Base-by-base conservation (phyloP, 2,329 filamentous ascomycete genomes). In the Cladorrhinum sp. region DNA sequence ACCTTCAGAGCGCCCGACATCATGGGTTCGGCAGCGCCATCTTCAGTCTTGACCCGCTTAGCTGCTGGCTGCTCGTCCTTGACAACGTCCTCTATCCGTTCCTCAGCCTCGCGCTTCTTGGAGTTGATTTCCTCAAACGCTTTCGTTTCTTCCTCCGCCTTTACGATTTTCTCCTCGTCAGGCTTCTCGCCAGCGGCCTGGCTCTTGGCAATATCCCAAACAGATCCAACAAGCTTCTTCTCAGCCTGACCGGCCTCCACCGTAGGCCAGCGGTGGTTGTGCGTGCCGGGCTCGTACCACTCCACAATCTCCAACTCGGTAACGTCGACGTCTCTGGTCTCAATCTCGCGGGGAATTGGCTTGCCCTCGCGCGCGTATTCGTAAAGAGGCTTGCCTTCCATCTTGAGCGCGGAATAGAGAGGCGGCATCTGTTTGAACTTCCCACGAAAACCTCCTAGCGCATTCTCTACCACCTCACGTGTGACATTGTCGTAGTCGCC, bases 321-420 rank as follows among this genome's bases (percentile, higher is more conserved):
- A 0, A 96, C 91, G 56, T 91, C 86, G 41, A 98, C 91, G 1
- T 90, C 84, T 60, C 93, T 80, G 57, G 89, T 85, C 72, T 92
- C 82, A 61, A 99, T 95, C 73, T 96, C 89, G 59, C 89, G 81
- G 0, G 95, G 95, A 16, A 96, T 88, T 36, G 91, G 85, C 70
- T 89, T 92, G 16, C 95, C 95, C 73, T 93, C 91, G 53, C 95
- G 84, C 20, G 95, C 95, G 75, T 98, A 98, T 76, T 99, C 93
- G 73, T 99, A 99, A 53, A 97, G 81, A 32, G 91, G 90, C 79
- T 97, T 97, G 1, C 95, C 95, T 67, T 97, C 85, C 74, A 97
- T 91, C 74, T 93, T 93, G 63, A 98, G 80, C 9, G 95, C 95
- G 27, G 92, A 96, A 75, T 93, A 99, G 20, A 99, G 85, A 5